Evolutionary conservation across 306 rosid genomes (phyloP).

Genomic region (Malus orientalis): DNA sequence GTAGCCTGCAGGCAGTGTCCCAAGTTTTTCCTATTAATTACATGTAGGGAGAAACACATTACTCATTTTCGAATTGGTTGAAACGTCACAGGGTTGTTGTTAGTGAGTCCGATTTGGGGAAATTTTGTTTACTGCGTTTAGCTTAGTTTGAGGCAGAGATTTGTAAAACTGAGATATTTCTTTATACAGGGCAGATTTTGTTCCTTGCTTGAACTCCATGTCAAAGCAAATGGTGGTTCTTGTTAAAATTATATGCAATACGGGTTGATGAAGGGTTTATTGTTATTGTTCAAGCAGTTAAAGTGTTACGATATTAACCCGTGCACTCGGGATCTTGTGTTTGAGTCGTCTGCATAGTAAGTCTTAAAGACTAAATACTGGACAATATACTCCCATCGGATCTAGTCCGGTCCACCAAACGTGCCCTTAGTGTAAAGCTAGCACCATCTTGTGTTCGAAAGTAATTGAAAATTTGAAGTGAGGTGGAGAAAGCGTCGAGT

Average conservation of each 20-base stretch:
- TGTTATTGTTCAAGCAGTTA: not conserved
- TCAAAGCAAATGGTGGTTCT: not conserved
- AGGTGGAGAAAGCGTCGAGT: not conserved
- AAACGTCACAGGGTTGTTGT: not conserved
- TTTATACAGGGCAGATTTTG: not conserved
- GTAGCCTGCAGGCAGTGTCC: not conserved
- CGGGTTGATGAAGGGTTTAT: not conserved
- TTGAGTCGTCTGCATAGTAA: not conserved
- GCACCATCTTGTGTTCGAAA: too few species aligned
- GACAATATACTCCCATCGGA: not conserved
- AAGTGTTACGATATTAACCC: not conserved
- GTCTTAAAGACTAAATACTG: not conserved
- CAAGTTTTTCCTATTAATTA: not conserved
- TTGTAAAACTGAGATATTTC: not conserved
- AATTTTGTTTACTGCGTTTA: not conserved
- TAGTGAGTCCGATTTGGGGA: not conserved
- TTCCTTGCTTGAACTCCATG: not conserved
- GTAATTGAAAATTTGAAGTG: too few species aligned
- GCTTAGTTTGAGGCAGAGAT: constrained; percentile 1
- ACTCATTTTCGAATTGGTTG: not conserved
- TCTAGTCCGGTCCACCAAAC: too few species aligned
- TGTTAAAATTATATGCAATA: not conserved
- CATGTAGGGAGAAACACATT: not conserved
- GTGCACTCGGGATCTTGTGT: not conserved
- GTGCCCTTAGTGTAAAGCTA: too few species aligned